phyloP scores from a whole-genome alignment of 345 rosid genomes.

The Combretum micranthum region DNA sequence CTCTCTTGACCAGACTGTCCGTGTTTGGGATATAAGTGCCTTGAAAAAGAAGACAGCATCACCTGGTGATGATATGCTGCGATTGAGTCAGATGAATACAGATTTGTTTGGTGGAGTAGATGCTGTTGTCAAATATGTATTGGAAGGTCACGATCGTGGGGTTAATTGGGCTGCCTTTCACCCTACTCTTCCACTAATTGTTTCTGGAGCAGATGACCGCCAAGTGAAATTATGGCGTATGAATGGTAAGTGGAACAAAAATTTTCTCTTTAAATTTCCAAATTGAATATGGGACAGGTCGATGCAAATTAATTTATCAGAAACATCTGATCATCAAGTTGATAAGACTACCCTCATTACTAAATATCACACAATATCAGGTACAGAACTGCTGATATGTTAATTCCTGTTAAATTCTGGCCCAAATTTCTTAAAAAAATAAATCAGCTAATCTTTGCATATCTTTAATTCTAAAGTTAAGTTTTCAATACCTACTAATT shows the following conservation, averaged over 20 bases:
- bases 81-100: slow-evolving; percentile 85
- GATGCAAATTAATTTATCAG: no score
- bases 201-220: slow-evolving; percentile 98
- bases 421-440: no score
- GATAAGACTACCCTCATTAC: no score
- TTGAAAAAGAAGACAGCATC: slow-evolving; percentile 82
- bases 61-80: slow-evolving; percentile 83
- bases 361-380: no score
- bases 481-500: no score
- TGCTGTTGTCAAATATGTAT: slow-evolving; percentile 88
- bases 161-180: slow-evolving; percentile 99
- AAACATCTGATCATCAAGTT: no score
- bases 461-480: no score
- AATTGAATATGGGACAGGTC: no score
- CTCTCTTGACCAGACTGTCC: slow-evolving; percentile 92
- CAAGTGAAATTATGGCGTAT: slow-evolving; percentile 98
- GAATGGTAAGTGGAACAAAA: slow-evolving; percentile 49
- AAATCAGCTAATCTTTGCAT: no score
- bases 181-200: slow-evolving; percentile 88
- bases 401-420: no score
- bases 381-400: no score
- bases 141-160: slow-evolving; percentile 98
- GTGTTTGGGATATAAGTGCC: slow-evolving; percentile 97
- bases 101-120: slow-evolving; percentile 95
- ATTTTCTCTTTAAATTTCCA: not conserved